A percentile compares a stretch with the other conserved stretches of the same genome.
Conservation (phyloP, 495 filamentous ascomycete genomes). For the Penicillium odoratum region DNA sequence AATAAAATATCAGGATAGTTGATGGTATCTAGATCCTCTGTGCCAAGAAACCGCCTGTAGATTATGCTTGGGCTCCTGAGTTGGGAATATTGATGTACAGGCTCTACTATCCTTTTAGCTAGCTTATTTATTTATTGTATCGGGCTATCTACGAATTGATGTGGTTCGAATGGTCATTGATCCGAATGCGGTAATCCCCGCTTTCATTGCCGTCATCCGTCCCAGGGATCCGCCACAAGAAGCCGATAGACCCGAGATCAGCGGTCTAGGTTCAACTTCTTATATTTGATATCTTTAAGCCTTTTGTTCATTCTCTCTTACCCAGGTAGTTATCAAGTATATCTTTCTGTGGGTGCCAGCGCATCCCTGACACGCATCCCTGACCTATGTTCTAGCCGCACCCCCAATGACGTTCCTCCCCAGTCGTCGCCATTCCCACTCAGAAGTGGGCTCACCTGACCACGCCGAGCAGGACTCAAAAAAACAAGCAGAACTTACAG, state of each 20-base stretch:
- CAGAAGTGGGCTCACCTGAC: slow-evolving; percentile 14
- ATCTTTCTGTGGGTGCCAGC: not conserved
- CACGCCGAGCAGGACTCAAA: slow-evolving; percentile 2
- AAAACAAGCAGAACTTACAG: not conserved
- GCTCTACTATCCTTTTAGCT: not conserved
- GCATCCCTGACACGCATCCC: not conserved
- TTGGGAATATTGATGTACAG: not conserved
- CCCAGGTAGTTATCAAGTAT: not conserved
- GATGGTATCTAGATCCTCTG: slow-evolving; percentile 1
- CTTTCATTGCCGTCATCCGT: slow-evolving; percentile 12
- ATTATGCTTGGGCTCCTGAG: not conserved
- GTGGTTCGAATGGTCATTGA: not conserved
- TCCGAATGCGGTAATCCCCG: slow-evolving; percentile 13
- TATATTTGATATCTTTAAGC: slow-evolving; percentile 3
- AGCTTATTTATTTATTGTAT: not conserved
- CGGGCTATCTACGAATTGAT: not conserved
- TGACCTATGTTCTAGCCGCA: not conserved
- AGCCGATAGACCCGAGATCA: slow-evolving; percentile 18
- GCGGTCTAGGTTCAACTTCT: slow-evolving; percentile 8
- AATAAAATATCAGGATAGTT: not conserved
- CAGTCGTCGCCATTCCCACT: slow-evolving; percentile 24
- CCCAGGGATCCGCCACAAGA: slow-evolving; percentile 19
- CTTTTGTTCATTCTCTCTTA: not conserved
- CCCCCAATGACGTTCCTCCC: slow-evolving; percentile 24
- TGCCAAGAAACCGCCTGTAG: not conserved